Evolutionary conservation across 2,329 filamentous ascomycete species (phyloP).

Genomic region (Apiospora saccharicola): DNA sequence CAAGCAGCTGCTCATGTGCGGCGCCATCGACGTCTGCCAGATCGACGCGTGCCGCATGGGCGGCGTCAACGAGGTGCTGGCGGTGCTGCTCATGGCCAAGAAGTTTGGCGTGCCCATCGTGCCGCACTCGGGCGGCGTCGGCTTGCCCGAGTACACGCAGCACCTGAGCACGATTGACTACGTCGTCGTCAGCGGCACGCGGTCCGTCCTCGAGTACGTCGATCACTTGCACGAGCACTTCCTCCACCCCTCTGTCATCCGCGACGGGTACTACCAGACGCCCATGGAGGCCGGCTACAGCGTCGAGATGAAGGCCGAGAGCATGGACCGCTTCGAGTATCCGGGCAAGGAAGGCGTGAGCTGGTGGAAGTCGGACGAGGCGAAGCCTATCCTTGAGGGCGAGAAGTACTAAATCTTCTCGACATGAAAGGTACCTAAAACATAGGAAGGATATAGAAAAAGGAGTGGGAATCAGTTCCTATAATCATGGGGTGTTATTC

Average conservation of each 20-base stretch:
- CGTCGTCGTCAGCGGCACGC: slow-evolving; percentile 82
- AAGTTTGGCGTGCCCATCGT: slow-evolving; percentile 84
- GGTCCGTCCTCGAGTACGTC: slow-evolving; percentile 87
- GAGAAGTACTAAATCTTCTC: slow-evolving; percentile 56
- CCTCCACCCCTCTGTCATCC: slow-evolving; percentile 79
- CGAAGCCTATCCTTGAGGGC: slow-evolving; percentile 75
- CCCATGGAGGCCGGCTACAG: slow-evolving; percentile 85
- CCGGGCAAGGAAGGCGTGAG: slow-evolving; percentile 80
- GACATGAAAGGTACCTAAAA: not conserved
- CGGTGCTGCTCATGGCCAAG: slow-evolving; percentile 85
- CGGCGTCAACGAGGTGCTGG: slow-evolving; percentile 89
- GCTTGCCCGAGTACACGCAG: slow-evolving; percentile 92
- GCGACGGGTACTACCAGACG: slow-evolving; percentile 87
- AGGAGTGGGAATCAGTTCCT: slow-evolving; percentile 23
- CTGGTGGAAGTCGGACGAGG: slow-evolving; percentile 86
- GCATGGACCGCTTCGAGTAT: slow-evolving; percentile 81
- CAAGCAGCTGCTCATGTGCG: slow-evolving; percentile 84
- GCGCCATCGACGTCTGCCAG: slow-evolving; percentile 87
- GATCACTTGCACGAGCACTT: slow-evolving; percentile 96
- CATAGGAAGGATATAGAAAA: slow-evolving; percentile 25
- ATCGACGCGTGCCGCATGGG: slow-evolving; percentile 90
- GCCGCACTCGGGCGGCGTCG: slow-evolving; percentile 88
- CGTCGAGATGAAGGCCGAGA: slow-evolving; percentile 90
- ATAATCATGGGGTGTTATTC: slow-evolving; percentile 24
- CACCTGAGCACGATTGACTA: slow-evolving; percentile 94